Conservation (phyloP, 2,329 filamentous ascomycete genomes). For the Exophiala bonariae region DNA sequence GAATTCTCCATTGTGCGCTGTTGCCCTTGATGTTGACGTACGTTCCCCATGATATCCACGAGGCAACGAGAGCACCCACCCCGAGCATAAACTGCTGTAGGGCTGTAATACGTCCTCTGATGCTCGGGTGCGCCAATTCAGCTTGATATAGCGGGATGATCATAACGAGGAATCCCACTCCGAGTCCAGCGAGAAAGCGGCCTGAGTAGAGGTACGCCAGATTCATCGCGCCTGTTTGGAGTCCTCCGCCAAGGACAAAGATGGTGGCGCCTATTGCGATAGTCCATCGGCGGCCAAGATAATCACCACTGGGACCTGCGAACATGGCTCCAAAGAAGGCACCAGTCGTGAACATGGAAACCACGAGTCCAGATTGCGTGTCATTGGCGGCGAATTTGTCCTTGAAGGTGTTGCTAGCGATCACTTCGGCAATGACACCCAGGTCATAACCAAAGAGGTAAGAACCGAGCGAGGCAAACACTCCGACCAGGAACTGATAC, state of each 20-base stretch:
- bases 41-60: conserved; percentile 71
- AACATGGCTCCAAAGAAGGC: conserved; percentile 69
- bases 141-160: conserved; percentile 74
- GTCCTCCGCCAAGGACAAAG: conserved; percentile 69
- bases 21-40: conserved; percentile 53
- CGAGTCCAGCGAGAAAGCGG: conserved; percentile 67
- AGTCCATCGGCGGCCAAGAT: conserved; percentile 67
- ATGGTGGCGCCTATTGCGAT: conserved; percentile 70
- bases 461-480: conserved; percentile 61
- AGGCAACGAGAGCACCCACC: conserved; percentile 69
- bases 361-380: conserved; percentile 62
- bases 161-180: conserved; percentile 63
- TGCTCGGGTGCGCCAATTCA: conserved; percentile 75
- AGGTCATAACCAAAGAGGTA: conserved; percentile 61
- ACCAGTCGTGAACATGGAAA: conserved; percentile 74
- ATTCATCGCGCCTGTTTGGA: conserved; percentile 68
- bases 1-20: conserved; percentile 60
- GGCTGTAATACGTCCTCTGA: conserved; percentile 72
- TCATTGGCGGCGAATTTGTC: conserved; percentile 31
- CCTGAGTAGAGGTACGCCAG: conserved; percentile 68
- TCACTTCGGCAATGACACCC: conserved; percentile 61
- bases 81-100: conserved; percentile 84
- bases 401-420: conserved; percentile 41
- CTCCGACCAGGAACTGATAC: conserved; percentile 61
- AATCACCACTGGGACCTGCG: conserved; percentile 65